phyloP scores from a whole-genome alignment of 75 land plant species.

The Pinus tabuliformis region DNA sequence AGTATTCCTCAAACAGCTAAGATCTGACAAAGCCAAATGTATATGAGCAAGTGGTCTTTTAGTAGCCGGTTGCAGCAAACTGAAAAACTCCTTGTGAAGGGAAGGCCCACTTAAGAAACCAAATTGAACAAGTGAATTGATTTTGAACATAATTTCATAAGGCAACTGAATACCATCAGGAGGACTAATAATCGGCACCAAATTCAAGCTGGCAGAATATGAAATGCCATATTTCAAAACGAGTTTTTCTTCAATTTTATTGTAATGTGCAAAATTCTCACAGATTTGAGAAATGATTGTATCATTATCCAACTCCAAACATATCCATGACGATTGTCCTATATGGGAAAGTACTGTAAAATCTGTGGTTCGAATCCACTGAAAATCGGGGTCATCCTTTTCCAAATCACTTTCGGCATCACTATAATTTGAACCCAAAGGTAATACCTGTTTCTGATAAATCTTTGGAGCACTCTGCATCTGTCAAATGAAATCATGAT shows the following conservation, averaged over 20 bases:
- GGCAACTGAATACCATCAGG: conserved; percentile 16
- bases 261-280: conserved; percentile 34
- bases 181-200: conserved; percentile 51
- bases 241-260: conserved; percentile 19
- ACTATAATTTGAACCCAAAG: conserved; percentile 7
- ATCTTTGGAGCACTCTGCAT: conserved; percentile 65
- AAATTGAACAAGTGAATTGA: conserved; percentile 71
- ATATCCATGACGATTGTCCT: conserved; percentile 77
- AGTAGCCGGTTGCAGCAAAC: conserved; percentile 31
- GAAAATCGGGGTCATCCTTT: conserved; percentile 25
- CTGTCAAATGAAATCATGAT: conserved; percentile 26
- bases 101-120: conserved; percentile 53
- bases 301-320: conserved; percentile 53
- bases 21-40: conserved; percentile 42
- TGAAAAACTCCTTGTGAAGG: conserved; percentile 44
- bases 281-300: conserved; percentile 23
- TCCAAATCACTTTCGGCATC: conserved; percentile 21
- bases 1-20: conserved; percentile 24
- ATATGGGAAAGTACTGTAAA: conserved; percentile 54
- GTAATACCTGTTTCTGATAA: conserved; percentile 21
- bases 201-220: conserved; percentile 18
- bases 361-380: conserved; percentile 80
- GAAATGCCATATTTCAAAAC: conserved; percentile 17
- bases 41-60: conserved; percentile 15
- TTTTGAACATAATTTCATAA: conserved; percentile 62